Evolutionary conservation across 441 rosid genomes (phyloP), one percentile per base, ranked within the genome.

Genomic region (Pelargonium myrrhifolium): DNA sequence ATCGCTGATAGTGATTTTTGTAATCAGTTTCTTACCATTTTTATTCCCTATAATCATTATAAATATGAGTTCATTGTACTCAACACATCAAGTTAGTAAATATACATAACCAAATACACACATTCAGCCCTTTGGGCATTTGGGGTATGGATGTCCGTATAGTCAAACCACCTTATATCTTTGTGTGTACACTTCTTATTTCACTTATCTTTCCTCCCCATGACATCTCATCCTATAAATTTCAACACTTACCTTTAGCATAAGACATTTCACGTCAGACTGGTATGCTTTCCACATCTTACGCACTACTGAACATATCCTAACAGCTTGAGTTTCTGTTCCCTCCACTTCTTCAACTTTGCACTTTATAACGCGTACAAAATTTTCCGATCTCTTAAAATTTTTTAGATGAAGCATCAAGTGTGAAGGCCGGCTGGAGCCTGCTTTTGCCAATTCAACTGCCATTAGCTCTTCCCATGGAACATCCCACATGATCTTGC

Each of bases 401-500:
- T 55, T 81, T 85, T 90, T 92, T 53, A 95, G 90, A 83, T 95
- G 99, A 67, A 95, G 86, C 65, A 95, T 87, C 80, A 95, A 76
- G 79, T 87, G 92, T 63, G 99, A 90, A 77, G 99, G 97, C 73
- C 75, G 85, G 62, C 68, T 78, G 68, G 75, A 75, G 69, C 98
- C 96, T 45, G 93, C 95, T 84, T 90, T 95, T 66, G 97, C 97
- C 82, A 95, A 79, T 78, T 95, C 99, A 83, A 95, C 68, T 15
- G 98, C 83, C 96, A 95, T 77, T 69, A 95, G 86, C 72, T 90
- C 93, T 74, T 90, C 96, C 98, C 98, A 95, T 18, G 96, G 87
- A 75, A 95, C 95, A 78, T 92, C 95, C 99, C 99, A 95, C 82
- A 84, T 81, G 74, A 95, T 90, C 85, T 92, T 95, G 81, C 89